phyloP scores from a whole-genome alignment of 78 protist genomes.

The Trichosphaerium sp. region DNA sequence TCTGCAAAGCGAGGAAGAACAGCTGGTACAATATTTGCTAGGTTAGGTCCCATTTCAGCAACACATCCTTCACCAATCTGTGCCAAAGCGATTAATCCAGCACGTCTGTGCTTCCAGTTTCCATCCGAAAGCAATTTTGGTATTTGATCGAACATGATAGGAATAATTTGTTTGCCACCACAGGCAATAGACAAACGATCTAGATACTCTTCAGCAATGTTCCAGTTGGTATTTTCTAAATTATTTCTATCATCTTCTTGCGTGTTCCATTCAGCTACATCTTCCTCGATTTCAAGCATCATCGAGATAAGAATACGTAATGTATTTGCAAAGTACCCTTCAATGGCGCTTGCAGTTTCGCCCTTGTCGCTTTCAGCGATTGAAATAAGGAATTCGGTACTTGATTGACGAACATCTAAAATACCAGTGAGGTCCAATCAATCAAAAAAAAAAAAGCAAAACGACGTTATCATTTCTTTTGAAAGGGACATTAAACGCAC shows the following conservation, averaged over 20 bases:
- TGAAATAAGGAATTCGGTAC: constrained; percentile 32
- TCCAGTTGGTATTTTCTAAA: constrained; percentile 18
- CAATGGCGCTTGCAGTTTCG: constrained; percentile 3
- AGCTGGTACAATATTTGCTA: background rate
- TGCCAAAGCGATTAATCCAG: constrained; percentile 3
- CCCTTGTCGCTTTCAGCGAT: constrained; percentile 5
- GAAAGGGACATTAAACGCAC: background rate
- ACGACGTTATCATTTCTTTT: background rate
- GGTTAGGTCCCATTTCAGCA: background rate
- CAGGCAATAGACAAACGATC: constrained; percentile 63
- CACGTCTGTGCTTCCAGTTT: constrained; percentile 27
- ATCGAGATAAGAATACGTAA: constrained; percentile 36
- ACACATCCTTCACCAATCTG: constrained; percentile 29
- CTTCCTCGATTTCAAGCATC: constrained; percentile 47
- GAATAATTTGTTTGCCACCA: constrained; percentile 44
- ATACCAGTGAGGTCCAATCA: background rate
- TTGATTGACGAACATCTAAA: constrained; percentile 30
- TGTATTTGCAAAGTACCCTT: background rate
- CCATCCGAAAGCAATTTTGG: background rate
- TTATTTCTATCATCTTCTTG: constrained; percentile 8
- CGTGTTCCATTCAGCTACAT: background rate
- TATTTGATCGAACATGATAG: constrained; percentile 11
- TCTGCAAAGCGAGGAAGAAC: constrained; percentile 35
- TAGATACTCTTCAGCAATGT: constrained; percentile 52
- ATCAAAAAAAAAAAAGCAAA: background rate